Evolutionary conservation across 306 rosid species (phyloP), one percentile per base, ranked within the genome.

Genomic region (Begonia fuchsioides): DNA sequence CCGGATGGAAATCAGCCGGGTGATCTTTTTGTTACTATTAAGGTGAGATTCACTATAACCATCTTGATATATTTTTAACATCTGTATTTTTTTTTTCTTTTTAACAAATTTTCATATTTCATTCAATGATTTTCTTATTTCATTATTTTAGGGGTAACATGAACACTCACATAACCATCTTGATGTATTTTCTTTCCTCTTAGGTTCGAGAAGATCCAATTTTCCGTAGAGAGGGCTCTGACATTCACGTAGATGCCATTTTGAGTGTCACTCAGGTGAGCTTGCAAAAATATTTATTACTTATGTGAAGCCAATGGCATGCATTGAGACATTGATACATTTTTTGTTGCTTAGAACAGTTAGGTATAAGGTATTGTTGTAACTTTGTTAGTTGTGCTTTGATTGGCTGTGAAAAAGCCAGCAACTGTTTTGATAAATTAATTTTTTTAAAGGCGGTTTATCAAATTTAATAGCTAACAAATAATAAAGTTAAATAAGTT

Each of bases 181-280:
- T 17, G 26, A 38, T 18, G 44, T 47, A 44, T 13, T 20, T 32
- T 18, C 40, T 40, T 62, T 46, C 45, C 43, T 39, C 43, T 44
- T 72, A 87, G 94, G 87, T 87, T 52, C 68, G 79, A 17, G 87
- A 87, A 71, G 96, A 87, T 62, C 94, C 96, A 39, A 82, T 87
- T 61, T 83, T 87, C 65, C 81, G 77, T 12, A 71, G 96, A 62
- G 96, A 87, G 58, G 87, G 93, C 52, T 63, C 94, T 38, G 77
- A 83, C 78, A 87, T 82, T 70, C 94, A 83, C 52, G 96, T 87
- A n/a, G 82, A 87, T 61, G 58, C 93, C 56, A 65, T 74, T 62
- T 60, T 87, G 66, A 77, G 93, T 68, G 76, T 83, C 50, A 67
- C 93, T 49, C 93, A 87, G 96, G 96, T 87, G 35, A 26, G 35